Evolutionary conservation across 306 rosid genomes (phyloP).

Genomic region (Canavalia ensiformis): DNA sequence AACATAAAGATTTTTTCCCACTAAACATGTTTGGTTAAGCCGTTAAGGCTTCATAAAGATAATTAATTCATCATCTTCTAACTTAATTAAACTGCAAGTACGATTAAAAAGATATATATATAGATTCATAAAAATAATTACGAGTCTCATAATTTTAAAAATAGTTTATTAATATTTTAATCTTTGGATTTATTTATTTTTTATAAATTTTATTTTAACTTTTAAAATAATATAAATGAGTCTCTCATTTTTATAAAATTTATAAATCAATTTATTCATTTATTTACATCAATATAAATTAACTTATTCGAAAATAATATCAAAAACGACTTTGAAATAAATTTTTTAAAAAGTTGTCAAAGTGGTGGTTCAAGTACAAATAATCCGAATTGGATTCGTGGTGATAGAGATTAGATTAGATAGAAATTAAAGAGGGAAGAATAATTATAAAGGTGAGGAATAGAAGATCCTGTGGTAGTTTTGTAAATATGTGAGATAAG

Average conservation of each 20-base stretch:
- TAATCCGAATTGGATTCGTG: neutral
- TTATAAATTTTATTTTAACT: no score
- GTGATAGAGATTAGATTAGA: neutral
- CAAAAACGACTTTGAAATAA: no score
- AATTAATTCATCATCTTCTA: neutral
- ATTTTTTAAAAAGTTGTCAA: no score
- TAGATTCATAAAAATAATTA: no score
- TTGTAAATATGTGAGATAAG: constrained; percentile 40
- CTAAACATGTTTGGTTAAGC: constrained; percentile 1
- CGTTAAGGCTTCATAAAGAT: neutral
- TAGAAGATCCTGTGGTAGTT: neutral
- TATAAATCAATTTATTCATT: no score
- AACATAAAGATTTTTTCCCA: constrained; percentile 9
- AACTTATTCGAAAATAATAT: no score
- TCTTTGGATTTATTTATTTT: no score
- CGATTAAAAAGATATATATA: neutral
- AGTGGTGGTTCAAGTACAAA: neutral
- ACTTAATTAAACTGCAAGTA: neutral
- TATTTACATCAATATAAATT: no score
- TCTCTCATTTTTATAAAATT: no score
- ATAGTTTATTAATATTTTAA: no score
- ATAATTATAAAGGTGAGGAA: constrained; percentile 1
- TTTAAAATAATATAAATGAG: no score
- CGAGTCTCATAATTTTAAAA: no score
- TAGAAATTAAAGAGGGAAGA: neutral